phyloP scores from a whole-genome alignment of 169 alveolate genomes.

The Neospora caninum region DNA sequence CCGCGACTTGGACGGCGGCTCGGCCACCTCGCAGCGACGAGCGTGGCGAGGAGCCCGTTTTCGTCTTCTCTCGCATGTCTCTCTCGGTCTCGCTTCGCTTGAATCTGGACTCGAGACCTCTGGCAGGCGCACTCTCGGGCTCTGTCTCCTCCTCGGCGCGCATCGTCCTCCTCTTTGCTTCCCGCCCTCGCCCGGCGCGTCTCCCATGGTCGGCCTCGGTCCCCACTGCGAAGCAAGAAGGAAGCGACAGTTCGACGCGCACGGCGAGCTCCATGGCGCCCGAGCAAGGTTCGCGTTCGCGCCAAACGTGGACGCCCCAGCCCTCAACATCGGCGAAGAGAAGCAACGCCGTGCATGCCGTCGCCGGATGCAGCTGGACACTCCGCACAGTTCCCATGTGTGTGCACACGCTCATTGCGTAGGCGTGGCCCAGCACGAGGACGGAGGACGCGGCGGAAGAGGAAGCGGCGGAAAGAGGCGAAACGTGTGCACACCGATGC shows the following conservation, averaged over 20 bases:
- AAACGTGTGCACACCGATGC: not conserved
- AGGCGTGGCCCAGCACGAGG: not conserved
- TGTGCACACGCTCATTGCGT: not conserved
- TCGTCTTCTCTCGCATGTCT: constrained; percentile 3
- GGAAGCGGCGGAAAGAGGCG: not conserved
- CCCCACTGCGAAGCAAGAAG: not conserved
- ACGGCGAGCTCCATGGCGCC: not conserved
- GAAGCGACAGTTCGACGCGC: not conserved
- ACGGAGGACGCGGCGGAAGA: not conserved
- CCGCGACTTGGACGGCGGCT: not conserved
- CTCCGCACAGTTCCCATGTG: not conserved
- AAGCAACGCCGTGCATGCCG: constrained; percentile 23
- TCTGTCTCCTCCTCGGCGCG: no score
- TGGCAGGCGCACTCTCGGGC: no score
- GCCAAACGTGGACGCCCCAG: constrained; percentile 1
- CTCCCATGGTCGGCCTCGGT: not conserved
- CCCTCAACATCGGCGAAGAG: not conserved
- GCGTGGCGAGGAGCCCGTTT: no score
- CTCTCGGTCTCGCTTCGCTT: not conserved
- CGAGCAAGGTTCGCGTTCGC: constrained; percentile 4
- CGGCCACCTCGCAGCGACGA: no score
- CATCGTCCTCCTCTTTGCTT: not conserved
- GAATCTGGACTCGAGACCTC: no score
- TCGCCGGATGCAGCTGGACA: constrained; percentile 1
- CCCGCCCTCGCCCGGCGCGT: constrained; percentile 27